Evolutionary conservation across 768 basidiomycete genomes (phyloP).

Genomic region (Calvatia gigantea): DNA sequence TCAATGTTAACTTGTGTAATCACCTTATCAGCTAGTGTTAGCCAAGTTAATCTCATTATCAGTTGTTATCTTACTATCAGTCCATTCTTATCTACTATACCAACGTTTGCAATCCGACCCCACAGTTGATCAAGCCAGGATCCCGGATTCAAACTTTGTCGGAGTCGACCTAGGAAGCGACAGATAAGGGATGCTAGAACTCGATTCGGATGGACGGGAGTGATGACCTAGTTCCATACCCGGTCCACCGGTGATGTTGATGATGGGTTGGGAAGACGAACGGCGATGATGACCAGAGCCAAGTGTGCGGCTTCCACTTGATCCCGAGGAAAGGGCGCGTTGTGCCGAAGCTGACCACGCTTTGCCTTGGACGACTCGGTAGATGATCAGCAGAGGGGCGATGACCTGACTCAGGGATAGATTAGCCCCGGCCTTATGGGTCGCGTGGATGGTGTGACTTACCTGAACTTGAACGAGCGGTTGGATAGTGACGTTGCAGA

Average conservation of each 20-base stretch:
- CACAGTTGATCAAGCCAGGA: not conserved
- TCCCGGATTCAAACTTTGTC: not conserved
- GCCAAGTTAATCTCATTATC: too few species aligned
- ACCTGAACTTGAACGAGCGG: slow-evolving; percentile 7
- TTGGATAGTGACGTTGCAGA: slow-evolving; percentile 6
- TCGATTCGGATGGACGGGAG: not conserved
- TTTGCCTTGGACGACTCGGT: slow-evolving; percentile 19
- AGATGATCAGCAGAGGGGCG: slow-evolving; percentile 18
- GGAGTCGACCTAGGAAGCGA: not conserved
- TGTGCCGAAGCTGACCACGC: slow-evolving; percentile 9
- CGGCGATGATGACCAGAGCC: not conserved
- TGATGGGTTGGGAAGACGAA: not conserved
- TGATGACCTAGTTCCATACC: slow-evolving; percentile 1
- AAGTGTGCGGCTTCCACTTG: not conserved
- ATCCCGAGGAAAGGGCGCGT: not conserved
- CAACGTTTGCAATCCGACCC: too few species aligned
- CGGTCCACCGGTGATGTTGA: not conserved
- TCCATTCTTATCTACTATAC: too few species aligned
- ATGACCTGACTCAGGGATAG: slow-evolving; percentile 9
- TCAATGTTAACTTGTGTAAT: too few species aligned
- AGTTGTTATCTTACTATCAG: too few species aligned
- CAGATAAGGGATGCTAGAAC: not conserved
- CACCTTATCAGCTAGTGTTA: too few species aligned
- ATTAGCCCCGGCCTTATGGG: not conserved
- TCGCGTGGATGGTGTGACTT: not conserved